Base-by-base conservation (phyloP, 805 yeast species). In the Candida dajiaensis region DNA sequence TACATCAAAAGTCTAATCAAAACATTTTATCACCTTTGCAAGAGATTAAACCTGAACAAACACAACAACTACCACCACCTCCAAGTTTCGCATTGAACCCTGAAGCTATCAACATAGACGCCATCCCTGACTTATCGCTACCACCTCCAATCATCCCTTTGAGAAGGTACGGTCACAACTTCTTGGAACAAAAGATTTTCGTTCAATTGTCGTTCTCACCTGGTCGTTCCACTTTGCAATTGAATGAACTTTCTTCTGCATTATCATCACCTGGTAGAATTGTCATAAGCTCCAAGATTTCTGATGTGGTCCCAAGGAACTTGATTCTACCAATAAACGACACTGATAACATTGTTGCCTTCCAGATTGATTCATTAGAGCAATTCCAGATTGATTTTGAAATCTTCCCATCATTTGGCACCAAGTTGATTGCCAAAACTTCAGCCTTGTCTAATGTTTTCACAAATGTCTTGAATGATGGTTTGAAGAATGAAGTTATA, bases 111-210 rank as follows among this genome's bases (percentile, higher is more conserved):
- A 77, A 73, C 44, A 69, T 78, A 8, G 95, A 89, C 53, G 74
- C 81, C 16, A 92, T 94, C 45, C 98, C 99, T 0, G 96, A 89
- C 57, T 74, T 94, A 42, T 80, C 89, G 20, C 72, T 94, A 48
- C 99, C 99, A 0, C 99, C 99, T 1, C 99, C 99, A 4, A 88
- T 94, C 45, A 80, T 94, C 43, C 99, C 99, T 0, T 69, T 94
- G 45, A 76, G 97, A 57, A 79, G 95, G 57, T 94, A 94, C 62
- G 99, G 99, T 15, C 99, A 94, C 66, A 94, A 89, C 63, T 94
- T 89, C 69, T 68, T 94, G 58, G 98, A 94, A 61, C 87, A 86
- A 62, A 89, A 88, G 63, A 88, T 88, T 5, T 80, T 89, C 51
- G 74, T 94, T 26, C 96, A 90, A 61, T 68, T 94, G 38, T 74